Base-by-base conservation (phyloP, 768 basidiomycete species). In the Russula virescens region DNA sequence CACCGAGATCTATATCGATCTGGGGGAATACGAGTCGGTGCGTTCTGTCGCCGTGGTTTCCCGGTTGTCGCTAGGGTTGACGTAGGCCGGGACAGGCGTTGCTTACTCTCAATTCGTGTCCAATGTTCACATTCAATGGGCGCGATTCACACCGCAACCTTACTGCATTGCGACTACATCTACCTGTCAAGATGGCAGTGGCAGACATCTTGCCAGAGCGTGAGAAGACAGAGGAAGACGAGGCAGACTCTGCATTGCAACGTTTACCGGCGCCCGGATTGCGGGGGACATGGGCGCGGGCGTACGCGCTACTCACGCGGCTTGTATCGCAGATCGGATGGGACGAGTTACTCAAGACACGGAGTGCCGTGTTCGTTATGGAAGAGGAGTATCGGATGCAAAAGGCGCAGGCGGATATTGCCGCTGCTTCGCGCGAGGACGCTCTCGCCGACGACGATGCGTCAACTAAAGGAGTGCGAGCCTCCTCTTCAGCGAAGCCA, bases 51-150 rank as follows among this genome's bases (percentile, higher is more conserved):
- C 13, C 11, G 13, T 13, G 23, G 13, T 1, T 13, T 38, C 49
- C 31, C 18, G 21, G 5, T 26, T 40, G 26, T 13, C 11, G 8
- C 14, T 23, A 10, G 18, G 21, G 45, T 21, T 63, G 46, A 63
- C 19, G 18, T 18, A n/a, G 54, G 47, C 25, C 28, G 31, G 14
- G 16, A 9, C 51, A 80, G 80, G 94, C 94, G 0, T 78, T 98
- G 16, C 79, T 98, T 46, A 97, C 96, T 1, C 83, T 98, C 53
- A 98, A 98, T 72, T 98, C 95, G n/a, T 98, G 97, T 76, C 95
- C 96, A 2, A 98, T 99, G 97, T 99, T 99, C 76, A 98, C 97
- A 9, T 98, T 91, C 77, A 97, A 97, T 70, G 96, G 97, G 48
- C 86, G 95, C 23, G 97, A 99, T 73, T 80, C 87, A 3, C 97